These are phyloP conservation scores for Leishmania braziliensis DNA, from an alignment of 208 protist genomes.

Conservation along the genomic window DNA sequence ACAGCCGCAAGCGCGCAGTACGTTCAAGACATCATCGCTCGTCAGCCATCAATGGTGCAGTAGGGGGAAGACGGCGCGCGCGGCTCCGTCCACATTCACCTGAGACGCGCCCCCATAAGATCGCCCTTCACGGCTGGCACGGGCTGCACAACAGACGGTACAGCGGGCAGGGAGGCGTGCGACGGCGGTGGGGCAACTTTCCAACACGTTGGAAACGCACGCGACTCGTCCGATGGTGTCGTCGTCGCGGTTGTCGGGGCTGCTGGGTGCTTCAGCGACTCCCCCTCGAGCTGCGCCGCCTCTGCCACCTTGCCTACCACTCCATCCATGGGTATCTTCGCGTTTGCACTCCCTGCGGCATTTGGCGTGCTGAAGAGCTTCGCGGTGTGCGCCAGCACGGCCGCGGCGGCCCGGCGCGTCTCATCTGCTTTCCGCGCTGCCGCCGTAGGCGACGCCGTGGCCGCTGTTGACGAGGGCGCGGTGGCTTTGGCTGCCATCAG, in stretches of 20 bases:
- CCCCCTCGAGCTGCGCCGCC: neutral
- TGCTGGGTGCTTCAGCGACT: neutral
- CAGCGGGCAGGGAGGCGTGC: neutral
- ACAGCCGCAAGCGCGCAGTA: neutral
- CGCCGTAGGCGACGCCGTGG: slow-evolving; percentile 3
- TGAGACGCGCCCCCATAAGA: neutral
- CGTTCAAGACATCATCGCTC: neutral
- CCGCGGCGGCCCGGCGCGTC: slow-evolving; percentile 4
- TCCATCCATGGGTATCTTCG: neutral
- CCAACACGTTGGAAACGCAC: slow-evolving; percentile 32
- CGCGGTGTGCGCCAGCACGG: slow-evolving; percentile 8
- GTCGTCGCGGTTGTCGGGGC: neutral
- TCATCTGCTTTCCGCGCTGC: neutral
- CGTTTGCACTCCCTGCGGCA: neutral
- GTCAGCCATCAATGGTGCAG: slow-evolving; percentile 25
- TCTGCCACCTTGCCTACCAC: neutral
- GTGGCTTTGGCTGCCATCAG: neutral
- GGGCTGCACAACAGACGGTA: neutral
- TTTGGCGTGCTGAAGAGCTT: slow-evolving; percentile 9
- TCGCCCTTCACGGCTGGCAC: neutral
- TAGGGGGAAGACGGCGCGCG: slow-evolving; percentile 19
- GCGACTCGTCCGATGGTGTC: neutral
- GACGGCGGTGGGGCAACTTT: slow-evolving; percentile 1
- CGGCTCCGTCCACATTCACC: slow-evolving; percentile 12
- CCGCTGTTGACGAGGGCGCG: neutral